Evolutionary conservation across 805 yeast genomes (phyloP).

Genomic region (Wickerhamomyces rabaulensis): DNA sequence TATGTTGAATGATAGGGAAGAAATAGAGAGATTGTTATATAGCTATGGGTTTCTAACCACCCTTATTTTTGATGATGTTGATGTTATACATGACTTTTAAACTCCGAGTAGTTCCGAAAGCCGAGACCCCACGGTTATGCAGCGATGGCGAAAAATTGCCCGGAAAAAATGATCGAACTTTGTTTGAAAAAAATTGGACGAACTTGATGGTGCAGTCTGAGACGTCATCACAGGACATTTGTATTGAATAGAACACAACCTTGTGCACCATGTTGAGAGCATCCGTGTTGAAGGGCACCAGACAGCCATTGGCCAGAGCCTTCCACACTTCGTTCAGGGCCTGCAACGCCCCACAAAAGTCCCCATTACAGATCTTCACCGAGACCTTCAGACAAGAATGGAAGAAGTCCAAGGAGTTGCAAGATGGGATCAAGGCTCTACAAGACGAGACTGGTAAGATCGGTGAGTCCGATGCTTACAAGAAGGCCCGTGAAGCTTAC

Average conservation of each 20-base stretch:
- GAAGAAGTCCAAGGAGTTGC: conserved; percentile 83
- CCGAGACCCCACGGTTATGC: neutral
- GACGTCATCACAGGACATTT: neutral
- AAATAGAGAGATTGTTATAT: too few species aligned
- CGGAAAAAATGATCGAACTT: neutral
- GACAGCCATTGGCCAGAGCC: conserved; percentile 12
- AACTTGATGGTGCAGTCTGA: too few species aligned
- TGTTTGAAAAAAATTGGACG: neutral
- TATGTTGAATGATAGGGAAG: neutral
- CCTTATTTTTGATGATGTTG: neutral
- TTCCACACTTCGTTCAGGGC: conserved; percentile 16
- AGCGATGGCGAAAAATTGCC: neutral
- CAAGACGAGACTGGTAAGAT: conserved; percentile 94
- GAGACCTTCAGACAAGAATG: conserved; percentile 91
- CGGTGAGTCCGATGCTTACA: conserved; percentile 91
- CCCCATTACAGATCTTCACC: conserved; percentile 88
- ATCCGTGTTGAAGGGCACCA: neutral
- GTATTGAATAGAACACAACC: neutral
- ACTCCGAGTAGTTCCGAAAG: neutral
- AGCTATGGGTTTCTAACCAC: neutral
- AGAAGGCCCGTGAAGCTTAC: conserved; percentile 88
- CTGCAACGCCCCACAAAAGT: conserved; percentile 37
- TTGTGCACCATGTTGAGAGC: neutral
- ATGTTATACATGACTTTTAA: neutral
- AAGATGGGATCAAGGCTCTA: conserved; percentile 87